Evolutionary conservation across 192 early-diverging fungal genomes (phyloP).

Genomic region (Linnemannia schmuckeri): DNA sequence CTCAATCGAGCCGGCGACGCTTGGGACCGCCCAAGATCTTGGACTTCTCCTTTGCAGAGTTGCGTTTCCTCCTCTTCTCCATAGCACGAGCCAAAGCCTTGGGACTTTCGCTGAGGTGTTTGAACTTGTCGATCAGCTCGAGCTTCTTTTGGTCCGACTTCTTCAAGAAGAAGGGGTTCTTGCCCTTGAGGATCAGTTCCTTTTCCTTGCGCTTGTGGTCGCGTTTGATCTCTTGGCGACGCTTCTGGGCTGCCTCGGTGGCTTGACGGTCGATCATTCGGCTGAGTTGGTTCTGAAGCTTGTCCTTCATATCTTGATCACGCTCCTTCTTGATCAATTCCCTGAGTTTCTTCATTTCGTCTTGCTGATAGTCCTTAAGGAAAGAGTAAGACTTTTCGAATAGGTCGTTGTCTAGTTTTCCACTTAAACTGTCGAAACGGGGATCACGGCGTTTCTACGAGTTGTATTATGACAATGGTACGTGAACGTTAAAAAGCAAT

Average conservation of each 20-base stretch:
- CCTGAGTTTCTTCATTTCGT: slow-evolving; percentile 80
- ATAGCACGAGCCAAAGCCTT: slow-evolving; percentile 86
- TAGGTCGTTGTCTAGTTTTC: slow-evolving; percentile 91
- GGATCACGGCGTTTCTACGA: slow-evolving; percentile 88
- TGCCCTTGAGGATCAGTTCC: slow-evolving; percentile 87
- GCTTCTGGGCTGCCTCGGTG: slow-evolving; percentile 63
- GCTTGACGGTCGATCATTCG: slow-evolving; percentile 72
- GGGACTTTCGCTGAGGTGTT: slow-evolving; percentile 69
- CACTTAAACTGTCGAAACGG: slow-evolving; percentile 91
- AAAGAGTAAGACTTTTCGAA: slow-evolving; percentile 95
- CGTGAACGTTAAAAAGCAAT: not conserved
- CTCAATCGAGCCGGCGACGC: slow-evolving; percentile 35
- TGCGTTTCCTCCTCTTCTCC: slow-evolving; percentile 95
- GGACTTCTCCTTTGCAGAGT: slow-evolving; percentile 88
- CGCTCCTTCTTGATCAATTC: slow-evolving; percentile 76
- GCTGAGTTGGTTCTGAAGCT: slow-evolving; percentile 71
- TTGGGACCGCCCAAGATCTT: slow-evolving; percentile 70
- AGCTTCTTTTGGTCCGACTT: slow-evolving; percentile 87
- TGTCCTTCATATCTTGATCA: slow-evolving; percentile 68
- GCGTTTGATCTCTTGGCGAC: slow-evolving; percentile 73
- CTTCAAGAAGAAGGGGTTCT: slow-evolving; percentile 95
- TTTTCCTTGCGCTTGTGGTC: slow-evolving; percentile 86
- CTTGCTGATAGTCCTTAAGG: slow-evolving; percentile 80
- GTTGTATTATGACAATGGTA: not conserved
- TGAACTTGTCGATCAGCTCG: slow-evolving; percentile 90